phyloP scores from a whole-genome alignment of 2,329 filamentous ascomycete species.

The Scedosporium apiospermum region DNA sequence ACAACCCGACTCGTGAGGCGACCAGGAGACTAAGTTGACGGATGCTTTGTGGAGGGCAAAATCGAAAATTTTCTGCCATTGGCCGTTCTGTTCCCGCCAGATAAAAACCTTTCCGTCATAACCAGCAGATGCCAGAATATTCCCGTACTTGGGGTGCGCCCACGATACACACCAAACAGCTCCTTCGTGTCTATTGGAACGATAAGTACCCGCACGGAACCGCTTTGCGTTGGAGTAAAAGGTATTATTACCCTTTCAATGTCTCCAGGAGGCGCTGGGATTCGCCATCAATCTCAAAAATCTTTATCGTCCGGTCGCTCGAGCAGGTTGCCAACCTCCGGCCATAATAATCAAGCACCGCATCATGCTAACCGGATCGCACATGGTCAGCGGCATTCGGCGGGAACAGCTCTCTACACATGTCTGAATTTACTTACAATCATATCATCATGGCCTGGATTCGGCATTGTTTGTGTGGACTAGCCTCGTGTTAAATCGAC shows the following conservation, averaged over 20 bases:
- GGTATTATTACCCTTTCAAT: slow-evolving; percentile 66
- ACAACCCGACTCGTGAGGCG: slow-evolving; percentile 92
- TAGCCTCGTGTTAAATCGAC: slow-evolving; percentile 20
- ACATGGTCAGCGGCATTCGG: not conserved
- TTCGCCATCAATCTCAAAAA: slow-evolving; percentile 95
- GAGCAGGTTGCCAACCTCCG: slow-evolving; percentile 93
- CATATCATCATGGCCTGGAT: slow-evolving; percentile 84
- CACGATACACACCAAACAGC: slow-evolving; percentile 97
- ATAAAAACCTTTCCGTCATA: slow-evolving; percentile 98
- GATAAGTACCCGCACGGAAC: too few species aligned
- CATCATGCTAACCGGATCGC: slow-evolving; percentile 63
- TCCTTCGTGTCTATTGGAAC: slow-evolving; percentile 67
- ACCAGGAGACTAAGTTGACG: slow-evolving; percentile 95
- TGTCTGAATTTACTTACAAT: slow-evolving; percentile 60
- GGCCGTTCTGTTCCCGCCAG: slow-evolving; percentile 78
- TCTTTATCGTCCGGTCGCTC: slow-evolving; percentile 97
- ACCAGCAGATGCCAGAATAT: slow-evolving; percentile 87
- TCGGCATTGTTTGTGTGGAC: slow-evolving; percentile 35
- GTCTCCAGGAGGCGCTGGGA: slow-evolving; percentile 85
- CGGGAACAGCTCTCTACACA: not conserved
- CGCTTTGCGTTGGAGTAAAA: not conserved
- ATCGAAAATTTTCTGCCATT: slow-evolving; percentile 84
- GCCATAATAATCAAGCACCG: slow-evolving; percentile 96
- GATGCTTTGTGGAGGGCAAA: slow-evolving; percentile 90
- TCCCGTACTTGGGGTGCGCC: slow-evolving; percentile 98